phyloP scores from a whole-genome alignment of 139 green algal species.

The Choricystis sp. region DNA sequence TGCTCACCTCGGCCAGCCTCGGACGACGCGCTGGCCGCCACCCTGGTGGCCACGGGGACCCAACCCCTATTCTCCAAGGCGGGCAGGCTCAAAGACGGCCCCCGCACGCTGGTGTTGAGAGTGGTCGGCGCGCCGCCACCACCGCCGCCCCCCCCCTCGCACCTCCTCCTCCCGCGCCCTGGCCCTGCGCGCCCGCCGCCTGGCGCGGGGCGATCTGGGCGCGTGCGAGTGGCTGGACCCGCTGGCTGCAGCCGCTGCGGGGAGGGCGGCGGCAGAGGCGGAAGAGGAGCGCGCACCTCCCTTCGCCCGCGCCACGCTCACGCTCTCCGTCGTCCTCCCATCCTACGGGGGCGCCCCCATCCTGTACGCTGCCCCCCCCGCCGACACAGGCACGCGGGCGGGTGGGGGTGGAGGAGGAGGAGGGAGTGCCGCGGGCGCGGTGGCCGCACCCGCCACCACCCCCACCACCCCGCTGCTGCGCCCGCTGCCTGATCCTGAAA shows the following conservation, averaged over 20 bases:
- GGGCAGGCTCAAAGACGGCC: neutral
- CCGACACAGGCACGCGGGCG: too few species aligned
- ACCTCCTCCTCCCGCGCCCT: neutral
- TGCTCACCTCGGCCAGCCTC: too few species aligned
- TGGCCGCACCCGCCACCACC: neutral
- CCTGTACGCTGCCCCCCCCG: too few species aligned
- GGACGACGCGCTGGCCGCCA: too few species aligned
- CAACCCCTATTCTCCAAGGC: neutral
- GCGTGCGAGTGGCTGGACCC: constrained; percentile 70
- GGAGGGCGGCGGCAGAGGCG: neutral
- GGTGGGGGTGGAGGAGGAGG: constrained; percentile 8
- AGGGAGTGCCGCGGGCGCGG: constrained; percentile 5
- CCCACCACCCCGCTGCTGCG: constrained; percentile 4
- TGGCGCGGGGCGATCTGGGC: constrained; percentile 46
- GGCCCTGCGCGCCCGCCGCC: neutral
- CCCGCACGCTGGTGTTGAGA: neutral
- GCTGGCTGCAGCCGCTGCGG: constrained; percentile 29
- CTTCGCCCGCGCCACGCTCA: neutral
- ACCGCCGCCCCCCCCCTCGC: neutral
- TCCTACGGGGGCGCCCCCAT: constrained; percentile 69
- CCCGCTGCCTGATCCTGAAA: constrained; percentile 50
- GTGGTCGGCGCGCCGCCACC: neutral
- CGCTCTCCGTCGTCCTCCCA: constrained; percentile 10
- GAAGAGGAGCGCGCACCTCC: neutral
- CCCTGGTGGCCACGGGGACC: neutral